These are phyloP conservation scores for Mariannaea sp. DNA, from an alignment of 2,329 filamentous ascomycete genomes.

Conservation along the genomic window DNA sequence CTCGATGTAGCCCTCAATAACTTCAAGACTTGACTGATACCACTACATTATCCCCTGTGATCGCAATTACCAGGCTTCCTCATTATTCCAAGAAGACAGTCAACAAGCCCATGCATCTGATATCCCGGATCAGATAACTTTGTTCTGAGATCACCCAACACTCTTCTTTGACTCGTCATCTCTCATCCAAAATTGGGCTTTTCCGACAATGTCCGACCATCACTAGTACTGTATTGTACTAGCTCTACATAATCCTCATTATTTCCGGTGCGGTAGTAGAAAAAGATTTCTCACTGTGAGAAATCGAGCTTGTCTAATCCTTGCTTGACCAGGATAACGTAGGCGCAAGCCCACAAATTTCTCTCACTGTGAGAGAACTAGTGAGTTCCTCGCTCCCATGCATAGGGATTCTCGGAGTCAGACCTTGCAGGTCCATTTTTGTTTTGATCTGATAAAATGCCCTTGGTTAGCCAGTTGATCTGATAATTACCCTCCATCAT, in stretches of 20 bases:
- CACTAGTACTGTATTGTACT: not conserved
- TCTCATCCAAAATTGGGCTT: not conserved
- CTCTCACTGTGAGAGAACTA: not conserved
- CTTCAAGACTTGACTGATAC: no score
- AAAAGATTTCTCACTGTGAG: not conserved
- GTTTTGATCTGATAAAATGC: conserved; percentile 34
- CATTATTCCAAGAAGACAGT: no score
- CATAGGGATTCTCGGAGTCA: not conserved
- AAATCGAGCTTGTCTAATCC: not conserved
- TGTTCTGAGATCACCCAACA: not conserved
- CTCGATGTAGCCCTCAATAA: no score
- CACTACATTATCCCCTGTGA: no score
- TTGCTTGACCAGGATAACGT: not conserved
- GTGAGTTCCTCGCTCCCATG: not conserved
- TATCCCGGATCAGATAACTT: not conserved
- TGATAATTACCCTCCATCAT: conserved; percentile 13
- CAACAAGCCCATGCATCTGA: not conserved
- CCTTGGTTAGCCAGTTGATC: conserved; percentile 15
- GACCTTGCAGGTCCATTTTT: conserved; percentile 21
- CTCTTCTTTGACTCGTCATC: not conserved
- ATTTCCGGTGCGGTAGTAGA: not conserved
- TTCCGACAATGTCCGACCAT: not conserved
- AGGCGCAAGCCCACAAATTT: not conserved
- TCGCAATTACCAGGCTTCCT: no score
- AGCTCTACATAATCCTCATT: not conserved